phyloP scores from a whole-genome alignment of 228 moss, liverwort and hornwort genomes.

The Sphagnum magellanicum region DNA sequence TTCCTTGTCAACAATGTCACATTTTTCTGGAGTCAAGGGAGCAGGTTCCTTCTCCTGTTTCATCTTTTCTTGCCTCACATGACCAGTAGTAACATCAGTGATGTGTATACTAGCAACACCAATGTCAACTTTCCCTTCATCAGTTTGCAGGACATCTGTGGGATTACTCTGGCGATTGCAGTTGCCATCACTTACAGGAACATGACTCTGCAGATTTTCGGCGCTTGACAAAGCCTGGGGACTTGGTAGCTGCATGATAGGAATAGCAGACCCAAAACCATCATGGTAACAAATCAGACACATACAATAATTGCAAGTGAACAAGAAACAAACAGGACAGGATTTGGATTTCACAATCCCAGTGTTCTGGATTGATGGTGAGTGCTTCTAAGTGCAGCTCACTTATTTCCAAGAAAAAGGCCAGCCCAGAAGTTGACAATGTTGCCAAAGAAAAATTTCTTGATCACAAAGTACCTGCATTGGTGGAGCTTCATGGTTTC shows the following conservation, averaged over 20 bases:
- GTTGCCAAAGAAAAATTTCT: too few relatives aligned
- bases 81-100: constrained; percentile 9
- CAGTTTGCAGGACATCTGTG: constrained; percentile 11
- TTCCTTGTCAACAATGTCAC: constrained; percentile 53
- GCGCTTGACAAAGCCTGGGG: constrained; percentile 2
- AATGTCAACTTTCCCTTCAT: constrained; percentile 13
- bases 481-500: neutral
- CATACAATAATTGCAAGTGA: neutral
- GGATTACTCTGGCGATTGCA: constrained; percentile 4
- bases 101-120: constrained; percentile 15
- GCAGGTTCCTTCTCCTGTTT: constrained; percentile 46
- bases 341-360: neutral
- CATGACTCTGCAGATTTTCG: constrained; percentile 9
- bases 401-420: too few relatives aligned
- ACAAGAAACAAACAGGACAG: neutral
- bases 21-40: constrained; percentile 56
- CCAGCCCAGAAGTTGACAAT: too few relatives aligned
- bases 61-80: constrained; percentile 15
- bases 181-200: constrained; percentile 11
- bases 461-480: constrained; percentile 3
- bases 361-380: too few relatives aligned
- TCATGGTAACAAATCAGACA: neutral
- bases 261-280: neutral
- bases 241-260: neutral
- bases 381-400: too few relatives aligned